phyloP scores from a whole-genome alignment of 163 green algal genomes.

The Prototheca wickerhamii region DNA sequence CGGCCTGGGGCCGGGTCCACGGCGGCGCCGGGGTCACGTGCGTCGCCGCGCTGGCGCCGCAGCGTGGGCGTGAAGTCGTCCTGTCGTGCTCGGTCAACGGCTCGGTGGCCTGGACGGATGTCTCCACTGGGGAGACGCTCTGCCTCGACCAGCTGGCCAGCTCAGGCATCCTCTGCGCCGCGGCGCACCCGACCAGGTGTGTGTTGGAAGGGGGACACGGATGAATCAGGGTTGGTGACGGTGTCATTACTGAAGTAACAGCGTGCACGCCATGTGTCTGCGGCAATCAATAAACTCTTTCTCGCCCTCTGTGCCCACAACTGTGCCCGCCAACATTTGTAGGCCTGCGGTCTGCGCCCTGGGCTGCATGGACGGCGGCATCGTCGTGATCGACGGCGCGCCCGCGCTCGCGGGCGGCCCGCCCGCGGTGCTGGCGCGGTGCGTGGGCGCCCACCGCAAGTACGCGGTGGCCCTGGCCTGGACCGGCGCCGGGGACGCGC shows the following conservation, averaged over 20 bases:
- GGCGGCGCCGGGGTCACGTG: constrained; percentile 8
- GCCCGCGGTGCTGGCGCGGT: constrained; percentile 4
- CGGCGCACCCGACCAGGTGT: too few species aligned
- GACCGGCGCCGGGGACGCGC: constrained; percentile 4
- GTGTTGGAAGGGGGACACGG: too few species aligned
- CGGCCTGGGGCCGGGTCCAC: constrained; percentile 12
- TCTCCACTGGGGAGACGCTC: too few species aligned
- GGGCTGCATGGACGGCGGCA: constrained; percentile 49
- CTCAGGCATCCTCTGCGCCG: too few species aligned
- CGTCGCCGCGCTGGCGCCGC: constrained; percentile 10
- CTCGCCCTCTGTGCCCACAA: too few species aligned
- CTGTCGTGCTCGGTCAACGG: background rate
- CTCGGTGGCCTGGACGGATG: background rate
- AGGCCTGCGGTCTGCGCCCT: constrained; percentile 8
- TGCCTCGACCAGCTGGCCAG: too few species aligned
- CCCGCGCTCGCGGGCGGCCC: background rate
- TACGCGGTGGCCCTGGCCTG: constrained; percentile 46
- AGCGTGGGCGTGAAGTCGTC: background rate
- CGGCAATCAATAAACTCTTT: too few species aligned
- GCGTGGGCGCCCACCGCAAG: constrained; percentile 32
- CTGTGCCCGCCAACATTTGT: too few species aligned
- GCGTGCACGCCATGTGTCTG: too few species aligned
- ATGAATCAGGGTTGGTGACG: too few species aligned
- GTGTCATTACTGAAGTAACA: too few species aligned
- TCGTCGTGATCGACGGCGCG: constrained; percentile 25